phyloP scores from a whole-genome alignment of 1,284 basidiomycete genomes.

The Gymnopus androsaceus region DNA sequence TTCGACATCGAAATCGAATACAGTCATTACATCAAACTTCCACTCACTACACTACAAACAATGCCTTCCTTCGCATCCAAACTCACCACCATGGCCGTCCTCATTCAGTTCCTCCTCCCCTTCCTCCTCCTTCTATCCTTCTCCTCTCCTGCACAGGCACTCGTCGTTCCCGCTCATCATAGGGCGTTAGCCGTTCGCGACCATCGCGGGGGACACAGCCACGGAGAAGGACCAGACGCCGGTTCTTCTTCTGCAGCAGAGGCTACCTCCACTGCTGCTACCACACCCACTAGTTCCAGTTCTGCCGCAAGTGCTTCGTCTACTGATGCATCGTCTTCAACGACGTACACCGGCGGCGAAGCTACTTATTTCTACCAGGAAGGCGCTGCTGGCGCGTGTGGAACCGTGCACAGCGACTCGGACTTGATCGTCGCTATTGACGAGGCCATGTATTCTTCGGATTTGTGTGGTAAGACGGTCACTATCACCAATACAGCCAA shows the following conservation, averaged over 20 bases:
- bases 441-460: slow-evolving; percentile 54
- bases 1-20: neutral
- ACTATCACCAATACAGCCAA: slow-evolving; percentile 51
- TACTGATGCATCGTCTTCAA: neutral
- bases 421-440: slow-evolving; percentile 74
- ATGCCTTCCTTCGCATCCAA: slow-evolving; percentile 51
- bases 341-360: neutral
- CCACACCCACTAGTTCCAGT: neutral
- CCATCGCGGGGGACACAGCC: neutral
- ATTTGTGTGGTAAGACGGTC: slow-evolving; percentile 68
- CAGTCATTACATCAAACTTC: neutral
- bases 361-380: slow-evolving; percentile 77
- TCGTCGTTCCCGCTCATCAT: neutral
- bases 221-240: neutral
- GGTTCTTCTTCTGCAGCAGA: slow-evolving; percentile 25
- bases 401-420: slow-evolving; percentile 57
- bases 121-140: slow-evolving; percentile 43
- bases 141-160: neutral
- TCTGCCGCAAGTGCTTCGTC: neutral
- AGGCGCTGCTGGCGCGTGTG: slow-evolving; percentile 75
- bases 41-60: neutral
- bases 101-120: slow-evolving; percentile 19
- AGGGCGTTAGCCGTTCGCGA: neutral
- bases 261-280: slow-evolving; percentile 17
- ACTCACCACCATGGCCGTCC: slow-evolving; percentile 17